Base-by-base conservation (phyloP, 2,329 filamentous ascomycete species). In the Paraphaeosphaeria sporulosa region DNA sequence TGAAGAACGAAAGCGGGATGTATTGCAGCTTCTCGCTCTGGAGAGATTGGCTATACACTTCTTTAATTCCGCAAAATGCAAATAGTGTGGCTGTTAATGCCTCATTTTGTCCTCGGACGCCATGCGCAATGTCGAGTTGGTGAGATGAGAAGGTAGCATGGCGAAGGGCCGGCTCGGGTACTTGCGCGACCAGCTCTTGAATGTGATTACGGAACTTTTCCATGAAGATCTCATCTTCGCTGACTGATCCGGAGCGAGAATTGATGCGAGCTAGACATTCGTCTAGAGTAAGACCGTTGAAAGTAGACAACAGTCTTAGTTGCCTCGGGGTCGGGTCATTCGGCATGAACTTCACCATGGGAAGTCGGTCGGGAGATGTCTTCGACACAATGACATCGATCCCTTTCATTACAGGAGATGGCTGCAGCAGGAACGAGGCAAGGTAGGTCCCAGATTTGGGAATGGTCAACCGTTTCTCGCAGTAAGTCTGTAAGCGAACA, bases 401-500 rank as follows among this genome's bases (percentile, higher is more conserved):
- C 59, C 69, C 81, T 55, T 64, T 64, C 64, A 79, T 69, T 63
- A 72, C 64, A 59, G 75, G 66, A 71, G 73, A 76, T 69, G 79
- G 59, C 72, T 79, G 65, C 65, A 76, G 61, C 15, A 79, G 66
- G 64, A 82, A 81, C 15, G 80, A 74, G 21, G 76, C 71, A 19
- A 78, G 70, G 48, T 75, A 75, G 0, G 70, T 59, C 75, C 80
- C 63, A 78, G 77, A 58, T 79, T 78, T 2, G 81, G 82, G 73
- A 87, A 91, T 19, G 79, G 82, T 63, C 2, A 64, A 25, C 40
- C 68, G 60, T 48, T 73, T 62, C 12, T 67, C 57, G 30, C 66
- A 74, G 49, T 67, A 76, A 1, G 94, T 87, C 17, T 86, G 85
- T 84, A 96, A 91, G 30, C 85, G 83, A 10, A 81, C 79, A 13